Base-by-base conservation (phyloP, 257 asterid genomes). In the Agastache rugosa region DNA sequence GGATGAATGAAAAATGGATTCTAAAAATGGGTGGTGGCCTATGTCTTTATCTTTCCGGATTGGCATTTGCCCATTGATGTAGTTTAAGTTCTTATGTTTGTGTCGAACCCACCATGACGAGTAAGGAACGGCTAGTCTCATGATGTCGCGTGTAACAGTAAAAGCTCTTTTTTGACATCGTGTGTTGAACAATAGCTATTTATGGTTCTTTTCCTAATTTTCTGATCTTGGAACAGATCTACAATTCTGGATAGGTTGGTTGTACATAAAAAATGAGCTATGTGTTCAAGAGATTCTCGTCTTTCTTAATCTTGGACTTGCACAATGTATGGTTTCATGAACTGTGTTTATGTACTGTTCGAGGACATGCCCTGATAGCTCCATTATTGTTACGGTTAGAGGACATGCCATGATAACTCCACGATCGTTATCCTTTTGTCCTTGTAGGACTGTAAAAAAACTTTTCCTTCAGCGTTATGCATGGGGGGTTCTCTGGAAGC, bases 401-500 rank as follows among this genome's bases (percentile, higher is more conserved):
- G 56, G 68, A 34, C 54, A 31, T 71, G 68, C 58, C 66, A 42
- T 72, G 44, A 56, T 17, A 37, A 37, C 42, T 73, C 63, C 62
- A 17, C 69, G 47, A 67, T 71, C 17, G 35, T 9, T 47, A 63
- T 22, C n/a, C 9, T 71, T 65, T 50, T 76, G 39, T 63, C 41
- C 62, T 80, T 85, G 83, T 74, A 92, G 99, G 99, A 94, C 61
- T 94, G 98, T 85, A 92, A 84, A 82, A 92, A 69, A 83, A 83
- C 92, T 64, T 94, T 94, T 82, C 89, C 97, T 37, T 74, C 89
- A 48, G 86, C 98, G 53, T 80, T 92, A 71, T 92, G 99, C 70
- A 78, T 89, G 91, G 96, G 98, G 39, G 97, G 99, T 80, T 87
- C 99, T 17, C 42, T 85, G 85, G 91, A 86, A 84, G 97, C 98